phyloP scores from a whole-genome alignment of 768 basidiomycete species.

The Psilocybe subaeruginosa region DNA sequence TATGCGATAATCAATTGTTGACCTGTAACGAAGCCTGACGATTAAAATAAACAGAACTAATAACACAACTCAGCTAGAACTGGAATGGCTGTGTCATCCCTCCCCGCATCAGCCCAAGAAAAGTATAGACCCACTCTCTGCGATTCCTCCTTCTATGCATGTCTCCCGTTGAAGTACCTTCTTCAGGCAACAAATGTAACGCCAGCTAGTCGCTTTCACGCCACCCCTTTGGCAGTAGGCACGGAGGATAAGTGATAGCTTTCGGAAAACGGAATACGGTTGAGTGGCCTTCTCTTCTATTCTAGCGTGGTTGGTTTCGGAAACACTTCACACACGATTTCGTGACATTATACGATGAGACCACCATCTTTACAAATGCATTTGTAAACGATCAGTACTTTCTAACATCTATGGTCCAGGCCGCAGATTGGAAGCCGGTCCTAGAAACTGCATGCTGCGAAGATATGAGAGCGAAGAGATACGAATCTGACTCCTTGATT shows the following conservation, averaged over 20 bases:
- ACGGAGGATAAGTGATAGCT: slow-evolving; percentile 36
- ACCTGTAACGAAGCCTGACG: background rate
- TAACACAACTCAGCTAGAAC: background rate
- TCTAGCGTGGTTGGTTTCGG: slow-evolving; percentile 11
- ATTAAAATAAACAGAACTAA: background rate
- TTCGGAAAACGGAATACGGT: slow-evolving; percentile 49
- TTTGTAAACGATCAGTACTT: too few relatives aligned
- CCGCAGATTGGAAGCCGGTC: too few relatives aligned
- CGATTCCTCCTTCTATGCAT: slow-evolving; percentile 28
- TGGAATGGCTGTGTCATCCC: too few relatives aligned
- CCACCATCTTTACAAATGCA: too few relatives aligned
- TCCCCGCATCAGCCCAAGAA: too few relatives aligned
- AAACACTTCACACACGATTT: background rate
- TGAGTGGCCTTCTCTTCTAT: slow-evolving; percentile 36
- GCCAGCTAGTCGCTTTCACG: background rate
- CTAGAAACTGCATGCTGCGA: too few relatives aligned
- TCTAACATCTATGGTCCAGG: too few relatives aligned
- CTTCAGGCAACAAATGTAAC: too few relatives aligned
- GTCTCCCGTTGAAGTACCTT: too few relatives aligned
- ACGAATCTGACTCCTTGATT: too few relatives aligned
- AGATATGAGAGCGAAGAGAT: too few relatives aligned
- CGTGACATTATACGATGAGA: background rate
- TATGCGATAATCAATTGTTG: too few relatives aligned
- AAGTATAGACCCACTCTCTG: slow-evolving; percentile 47
- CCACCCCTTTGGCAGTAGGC: slow-evolving; percentile 27